Evolutionary conservation across 176 grass and related monocot genomes (phyloP).

Genomic region (Thalia dealbata): DNA sequence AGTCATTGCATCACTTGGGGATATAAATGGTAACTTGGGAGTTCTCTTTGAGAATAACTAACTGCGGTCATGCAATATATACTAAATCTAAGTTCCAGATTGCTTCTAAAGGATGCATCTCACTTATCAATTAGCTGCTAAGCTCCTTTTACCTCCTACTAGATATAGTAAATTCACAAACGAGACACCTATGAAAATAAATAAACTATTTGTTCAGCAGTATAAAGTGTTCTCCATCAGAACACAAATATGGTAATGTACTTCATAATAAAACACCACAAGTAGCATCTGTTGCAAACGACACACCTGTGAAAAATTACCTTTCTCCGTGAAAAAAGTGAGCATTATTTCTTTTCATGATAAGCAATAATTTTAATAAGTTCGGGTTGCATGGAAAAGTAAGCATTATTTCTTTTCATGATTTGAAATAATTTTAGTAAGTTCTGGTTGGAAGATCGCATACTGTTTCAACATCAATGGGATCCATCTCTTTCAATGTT

Average conservation of each 20-base stretch:
- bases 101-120: neutral
- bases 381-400: no score
- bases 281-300: neutral
- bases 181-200: neutral
- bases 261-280: neutral
- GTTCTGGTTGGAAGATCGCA: slow-evolving; percentile 15
- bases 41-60: neutral
- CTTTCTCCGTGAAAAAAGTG: neutral
- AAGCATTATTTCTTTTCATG: slow-evolving; percentile 1
- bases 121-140: neutral
- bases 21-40: neutral
- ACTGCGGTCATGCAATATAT: neutral
- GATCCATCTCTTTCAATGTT: slow-evolving; percentile 73
- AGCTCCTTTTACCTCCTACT: neutral
- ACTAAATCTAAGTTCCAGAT: no score
- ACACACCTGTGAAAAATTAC: neutral
- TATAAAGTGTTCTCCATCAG: neutral
- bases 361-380: no score
- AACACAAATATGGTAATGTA: no score
- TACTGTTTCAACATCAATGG: slow-evolving; percentile 84
- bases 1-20: neutral
- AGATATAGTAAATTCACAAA: neutral
- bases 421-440: slow-evolving; percentile 1
- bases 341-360: neutral
- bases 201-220: neutral